A percentile compares a stretch with the other conserved stretches of the same genome.
These are phyloP conservation scores for Circinella umbellata DNA, from an alignment of 371 early-diverging fungal species.

Conservation along the genomic window DNA sequence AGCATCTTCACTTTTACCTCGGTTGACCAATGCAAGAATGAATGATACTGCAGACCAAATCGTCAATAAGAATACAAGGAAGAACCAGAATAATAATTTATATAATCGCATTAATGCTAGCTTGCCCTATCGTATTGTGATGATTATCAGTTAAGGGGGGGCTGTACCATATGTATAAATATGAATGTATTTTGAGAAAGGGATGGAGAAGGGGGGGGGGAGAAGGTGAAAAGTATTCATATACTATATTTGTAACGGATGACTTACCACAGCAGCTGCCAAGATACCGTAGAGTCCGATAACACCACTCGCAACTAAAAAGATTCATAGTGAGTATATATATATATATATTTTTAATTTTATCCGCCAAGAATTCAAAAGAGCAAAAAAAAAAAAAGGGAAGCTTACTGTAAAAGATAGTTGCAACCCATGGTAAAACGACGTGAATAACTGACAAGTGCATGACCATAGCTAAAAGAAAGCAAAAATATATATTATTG, in stretches of 20 bases:
- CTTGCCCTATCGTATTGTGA: slow-evolving; percentile 34
- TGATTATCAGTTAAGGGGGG: too few species aligned
- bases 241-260: too few species aligned
- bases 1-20: slow-evolving; percentile 33
- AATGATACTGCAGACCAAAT: slow-evolving; percentile 48
- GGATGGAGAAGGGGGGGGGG: too few species aligned
- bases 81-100: slow-evolving; percentile 41
- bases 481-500: neutral
- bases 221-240: too few species aligned
- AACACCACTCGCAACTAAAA: slow-evolving; percentile 33
- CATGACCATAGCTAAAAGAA: slow-evolving; percentile 43
- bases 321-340: neutral
- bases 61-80: slow-evolving; percentile 36
- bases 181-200: too few species aligned
- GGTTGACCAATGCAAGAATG: slow-evolving; percentile 41
- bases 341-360: neutral
- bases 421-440: slow-evolving; percentile 43
- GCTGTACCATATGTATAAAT: too few species aligned
- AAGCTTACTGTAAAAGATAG: slow-evolving; percentile 35
- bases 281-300: slow-evolving; percentile 45
- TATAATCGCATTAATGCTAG: slow-evolving; percentile 46
- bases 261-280: slow-evolving; percentile 38
- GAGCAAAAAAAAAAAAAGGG: neutral
- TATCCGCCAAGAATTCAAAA: neutral
- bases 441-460: slow-evolving; percentile 39